Conservation (phyloP, 176 grass and related monocot species). For the Poa annua region DNA sequence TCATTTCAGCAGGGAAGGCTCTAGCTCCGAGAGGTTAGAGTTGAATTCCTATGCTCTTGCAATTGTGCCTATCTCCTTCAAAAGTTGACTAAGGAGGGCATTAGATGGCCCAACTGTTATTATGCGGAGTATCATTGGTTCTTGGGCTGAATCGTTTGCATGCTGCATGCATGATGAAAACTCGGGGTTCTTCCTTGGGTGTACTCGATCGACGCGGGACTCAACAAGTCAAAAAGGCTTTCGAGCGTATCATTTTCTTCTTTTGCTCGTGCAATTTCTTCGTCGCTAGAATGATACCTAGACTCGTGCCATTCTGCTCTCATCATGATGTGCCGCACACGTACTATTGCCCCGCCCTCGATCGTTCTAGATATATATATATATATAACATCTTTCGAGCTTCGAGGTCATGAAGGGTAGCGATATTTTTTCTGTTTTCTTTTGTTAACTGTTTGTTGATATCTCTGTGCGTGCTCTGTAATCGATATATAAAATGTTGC, state of each 20-base stretch:
- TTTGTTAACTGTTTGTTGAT: no score
- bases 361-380: not conserved
- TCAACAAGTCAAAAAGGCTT: conserved; percentile 54
- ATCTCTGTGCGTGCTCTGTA: no score
- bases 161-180: conserved; percentile 39
- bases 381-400: not conserved
- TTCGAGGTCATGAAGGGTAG: not conserved
- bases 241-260: conserved; percentile 40
- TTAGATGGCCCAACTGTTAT: conserved; percentile 19
- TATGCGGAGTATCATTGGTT: conserved; percentile 40
- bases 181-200: conserved; percentile 31
- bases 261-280: conserved; percentile 48
- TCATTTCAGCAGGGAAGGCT: conserved; percentile 35
- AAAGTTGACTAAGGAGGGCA: conserved; percentile 1
- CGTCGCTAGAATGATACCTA: conserved; percentile 45
- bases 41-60: not conserved
- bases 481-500: no score
- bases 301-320: conserved; percentile 13
- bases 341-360: not conserved
- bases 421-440: not conserved
- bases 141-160: conserved; percentile 29
- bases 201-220: conserved; percentile 40
- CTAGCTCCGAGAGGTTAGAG: not conserved
- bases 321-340: not conserved
- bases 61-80: conserved; percentile 14